These are phyloP conservation scores for Sarocladium kiliense DNA, from an alignment of 2,329 filamentous ascomycete species.

Conservation along the genomic window DNA sequence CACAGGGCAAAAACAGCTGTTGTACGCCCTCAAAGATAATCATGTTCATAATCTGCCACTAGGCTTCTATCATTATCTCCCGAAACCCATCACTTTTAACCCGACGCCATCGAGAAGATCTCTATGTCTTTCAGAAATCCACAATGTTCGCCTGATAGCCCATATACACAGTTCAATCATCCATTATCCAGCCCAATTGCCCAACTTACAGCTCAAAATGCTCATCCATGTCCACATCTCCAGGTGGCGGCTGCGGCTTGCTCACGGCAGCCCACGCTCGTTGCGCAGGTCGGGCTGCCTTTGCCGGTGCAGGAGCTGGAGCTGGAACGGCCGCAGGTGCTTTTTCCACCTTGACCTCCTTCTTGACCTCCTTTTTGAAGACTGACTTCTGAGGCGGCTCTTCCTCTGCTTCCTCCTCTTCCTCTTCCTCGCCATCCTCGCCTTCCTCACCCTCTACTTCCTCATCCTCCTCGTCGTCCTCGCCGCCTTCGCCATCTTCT, in stretches of 20 bases:
- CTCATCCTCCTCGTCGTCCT: conserved; percentile 18
- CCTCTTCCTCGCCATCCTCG: conserved; percentile 18
- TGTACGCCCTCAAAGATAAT: neutral
- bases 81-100: neutral
- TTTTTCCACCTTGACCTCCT: conserved; percentile 5
- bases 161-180: neutral
- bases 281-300: conserved; percentile 3
- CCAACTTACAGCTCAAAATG: conserved; percentile 6
- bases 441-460: conserved; percentile 17
- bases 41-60: too few species aligned
- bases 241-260: conserved; percentile 5
- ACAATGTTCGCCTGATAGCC: neutral
- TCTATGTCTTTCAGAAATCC: too few species aligned
- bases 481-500: conserved; percentile 32
- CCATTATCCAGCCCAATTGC: neutral
- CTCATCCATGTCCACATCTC: conserved; percentile 9
- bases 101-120: neutral
- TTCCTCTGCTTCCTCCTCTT: conserved; percentile 14
- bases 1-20: too few species aligned
- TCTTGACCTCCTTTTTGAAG: neutral
- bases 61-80: too few species aligned
- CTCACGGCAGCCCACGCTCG: conserved; percentile 10
- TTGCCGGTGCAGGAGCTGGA: neutral
- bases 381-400: conserved; percentile 11
- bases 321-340: neutral